Base-by-base conservation (phyloP, 2,329 filamentous ascomycete genomes). In the Pseudogymnoascus verrucosus region DNA sequence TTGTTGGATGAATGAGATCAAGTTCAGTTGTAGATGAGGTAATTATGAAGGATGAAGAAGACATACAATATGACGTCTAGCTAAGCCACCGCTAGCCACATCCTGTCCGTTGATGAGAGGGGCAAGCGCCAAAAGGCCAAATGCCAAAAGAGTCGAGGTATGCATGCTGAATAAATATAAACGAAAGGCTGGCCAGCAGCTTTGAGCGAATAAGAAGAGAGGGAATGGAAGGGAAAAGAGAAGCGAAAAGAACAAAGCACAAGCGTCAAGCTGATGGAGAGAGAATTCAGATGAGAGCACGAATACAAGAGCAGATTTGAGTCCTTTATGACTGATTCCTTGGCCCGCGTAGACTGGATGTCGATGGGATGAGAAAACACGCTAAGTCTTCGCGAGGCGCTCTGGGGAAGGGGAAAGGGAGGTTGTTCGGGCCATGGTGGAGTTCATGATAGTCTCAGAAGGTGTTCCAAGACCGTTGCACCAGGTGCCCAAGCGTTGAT, bases 151-250 rank as follows among this genome's bases (percentile, higher is more conserved):
- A 70, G 42, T 31, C 67, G 66, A 59, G 69, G 68, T 65, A 72
- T 64, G 31, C 70, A 71, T 64, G 62, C 34, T 39, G 70, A 66
- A 70, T 69, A 72, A 31, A 23, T 42, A 16, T 31, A 54, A 64
- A 63, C 65, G 34, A 67, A 70, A 63, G 66, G 71, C 70, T 71
- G 70, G 68, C 70, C 69, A 65, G 69, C 70, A 71, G 70, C 61
- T 31, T 21, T 39, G 40, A 65, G 60, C 66, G 64, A 66, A 54
- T 64, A 69, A 69, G 68, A 64, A 28, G 62, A 64, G 61, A 68
- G 47, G 19, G 64, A 67, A 60, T 54, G 36, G 63, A 44, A 61
- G 19, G 19, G 23, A 28, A 40, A 51, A 60, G 36, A 31, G 26
- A 42, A 62, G 44, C 39, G 51, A 40, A 51, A 64, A 62, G 62